Percentiles rank a stretch among this genome's conserved stretches.
Conservation (phyloP, 2,329 filamentous ascomycete genomes). For the Cytospora leucostoma region DNA sequence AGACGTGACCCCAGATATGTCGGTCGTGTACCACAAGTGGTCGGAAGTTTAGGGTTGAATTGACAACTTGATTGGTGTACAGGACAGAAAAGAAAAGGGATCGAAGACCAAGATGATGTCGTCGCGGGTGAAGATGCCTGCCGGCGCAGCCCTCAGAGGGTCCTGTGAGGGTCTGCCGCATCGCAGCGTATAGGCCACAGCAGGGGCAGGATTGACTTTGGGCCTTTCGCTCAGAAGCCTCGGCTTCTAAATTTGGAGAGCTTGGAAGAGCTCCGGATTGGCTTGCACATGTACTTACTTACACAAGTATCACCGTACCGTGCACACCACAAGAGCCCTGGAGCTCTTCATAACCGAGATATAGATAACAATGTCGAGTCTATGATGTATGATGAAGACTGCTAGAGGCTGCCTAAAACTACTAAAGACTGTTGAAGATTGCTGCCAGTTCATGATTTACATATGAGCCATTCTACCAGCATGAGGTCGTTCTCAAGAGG, state of each 20-base stretch:
- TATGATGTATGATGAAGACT: no score
- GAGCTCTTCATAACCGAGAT: constrained; percentile 11
- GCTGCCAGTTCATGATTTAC: neutral
- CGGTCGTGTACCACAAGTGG: neutral
- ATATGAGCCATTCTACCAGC: neutral
- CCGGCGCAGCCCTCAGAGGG: constrained; percentile 4
- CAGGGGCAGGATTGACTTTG: neutral
- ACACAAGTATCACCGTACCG: neutral
- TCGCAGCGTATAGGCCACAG: neutral
- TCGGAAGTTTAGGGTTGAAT: neutral
- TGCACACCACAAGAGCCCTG: neutral
- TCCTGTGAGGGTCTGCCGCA: neutral
- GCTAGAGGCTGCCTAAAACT: no score
- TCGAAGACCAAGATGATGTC: neutral
- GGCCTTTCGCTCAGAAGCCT: neutral
- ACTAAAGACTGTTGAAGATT: neutral
- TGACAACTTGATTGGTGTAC: neutral
- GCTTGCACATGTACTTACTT: neutral
- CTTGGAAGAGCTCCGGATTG: neutral
- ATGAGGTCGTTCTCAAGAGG: constrained; percentile 23
- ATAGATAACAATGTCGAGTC: neutral
- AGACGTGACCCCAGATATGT: neutral
- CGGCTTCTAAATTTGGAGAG: no score
- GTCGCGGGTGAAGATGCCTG: constrained; percentile 23
- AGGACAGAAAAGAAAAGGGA: neutral